Evolutionary conservation across 164 flowering plant species (phyloP).

Genomic region (Liriodendron chinense): DNA sequence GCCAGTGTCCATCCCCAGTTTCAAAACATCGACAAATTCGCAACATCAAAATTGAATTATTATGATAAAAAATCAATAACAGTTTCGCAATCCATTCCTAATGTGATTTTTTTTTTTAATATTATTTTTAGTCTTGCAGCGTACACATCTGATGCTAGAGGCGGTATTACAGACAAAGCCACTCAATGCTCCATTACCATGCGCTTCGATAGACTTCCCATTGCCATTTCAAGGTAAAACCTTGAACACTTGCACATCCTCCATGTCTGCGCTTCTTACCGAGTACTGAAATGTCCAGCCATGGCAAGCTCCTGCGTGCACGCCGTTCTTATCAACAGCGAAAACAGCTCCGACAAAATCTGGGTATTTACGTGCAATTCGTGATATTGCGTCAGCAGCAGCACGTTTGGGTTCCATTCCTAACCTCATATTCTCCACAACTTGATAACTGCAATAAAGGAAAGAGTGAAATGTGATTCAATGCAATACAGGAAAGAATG

Average conservation of each 20-base stretch:
- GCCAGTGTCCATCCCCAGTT: too few relatives aligned
- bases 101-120: too few relatives aligned
- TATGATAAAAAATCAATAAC: too few relatives aligned
- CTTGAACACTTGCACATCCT: constrained; percentile 71
- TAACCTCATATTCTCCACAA: constrained; percentile 88
- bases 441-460: constrained; percentile 68
- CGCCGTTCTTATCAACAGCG: constrained; percentile 67
- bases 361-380: constrained; percentile 79
- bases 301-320: constrained; percentile 91
- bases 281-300: constrained; percentile 96
- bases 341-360: constrained; percentile 89
- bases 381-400: constrained; percentile 72
- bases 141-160: not conserved
- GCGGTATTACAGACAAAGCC: not conserved
- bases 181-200: not conserved
- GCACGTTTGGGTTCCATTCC: constrained; percentile 87
- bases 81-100: too few relatives aligned
- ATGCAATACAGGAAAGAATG: too few relatives aligned
- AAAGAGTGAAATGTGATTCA: not conserved
- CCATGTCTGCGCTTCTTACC: constrained; percentile 56
- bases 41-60: too few relatives aligned
- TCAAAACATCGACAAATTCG: too few relatives aligned
- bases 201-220: not conserved
- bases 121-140: not conserved
- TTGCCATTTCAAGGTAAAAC: constrained; percentile 44